Percentiles rank a stretch among this genome's conserved stretches.
Evolutionary conservation across 2,329 filamentous ascomycete species (phyloP).

Genomic region (Scedosporium apiospermum): DNA sequence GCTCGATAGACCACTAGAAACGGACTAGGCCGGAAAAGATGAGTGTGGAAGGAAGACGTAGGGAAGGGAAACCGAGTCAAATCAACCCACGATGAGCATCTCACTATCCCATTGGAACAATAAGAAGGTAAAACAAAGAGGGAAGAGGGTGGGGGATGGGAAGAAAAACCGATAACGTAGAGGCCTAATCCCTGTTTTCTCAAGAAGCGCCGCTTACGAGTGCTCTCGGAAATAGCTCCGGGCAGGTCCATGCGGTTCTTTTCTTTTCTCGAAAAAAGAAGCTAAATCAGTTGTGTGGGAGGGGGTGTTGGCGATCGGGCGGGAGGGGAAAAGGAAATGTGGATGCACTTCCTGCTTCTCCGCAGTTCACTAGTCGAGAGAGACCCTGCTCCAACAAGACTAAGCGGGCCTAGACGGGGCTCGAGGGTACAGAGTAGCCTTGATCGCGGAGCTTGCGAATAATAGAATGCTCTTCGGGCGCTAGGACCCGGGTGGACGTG

Average conservation of each 20-base stretch:
- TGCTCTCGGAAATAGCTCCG: too few species aligned
- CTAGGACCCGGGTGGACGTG: not conserved
- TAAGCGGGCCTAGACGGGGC: not conserved
- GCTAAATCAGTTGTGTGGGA: too few species aligned
- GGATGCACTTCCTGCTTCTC: not conserved
- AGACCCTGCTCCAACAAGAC: not conserved
- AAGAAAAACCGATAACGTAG: too few species aligned
- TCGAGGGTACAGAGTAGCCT: not conserved
- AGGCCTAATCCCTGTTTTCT: too few species aligned
- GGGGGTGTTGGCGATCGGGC: too few species aligned
- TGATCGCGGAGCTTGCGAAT: not conserved
- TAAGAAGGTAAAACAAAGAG: not conserved
- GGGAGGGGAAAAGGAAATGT: not conserved
- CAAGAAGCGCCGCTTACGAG: too few species aligned
- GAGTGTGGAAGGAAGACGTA: not conserved
- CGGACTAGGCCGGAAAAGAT: not conserved
- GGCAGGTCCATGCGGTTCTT: too few species aligned
- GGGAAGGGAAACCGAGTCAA: not conserved
- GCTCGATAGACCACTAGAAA: not conserved
- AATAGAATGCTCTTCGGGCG: not conserved
- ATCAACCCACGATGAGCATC: not conserved
- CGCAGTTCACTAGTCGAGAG: too few species aligned
- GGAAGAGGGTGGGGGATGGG: not conserved
- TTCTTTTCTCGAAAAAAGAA: too few species aligned
- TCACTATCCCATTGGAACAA: not conserved